Conservation (phyloP, 441 rosid genomes). For the Syzygium syzygioides region DNA sequence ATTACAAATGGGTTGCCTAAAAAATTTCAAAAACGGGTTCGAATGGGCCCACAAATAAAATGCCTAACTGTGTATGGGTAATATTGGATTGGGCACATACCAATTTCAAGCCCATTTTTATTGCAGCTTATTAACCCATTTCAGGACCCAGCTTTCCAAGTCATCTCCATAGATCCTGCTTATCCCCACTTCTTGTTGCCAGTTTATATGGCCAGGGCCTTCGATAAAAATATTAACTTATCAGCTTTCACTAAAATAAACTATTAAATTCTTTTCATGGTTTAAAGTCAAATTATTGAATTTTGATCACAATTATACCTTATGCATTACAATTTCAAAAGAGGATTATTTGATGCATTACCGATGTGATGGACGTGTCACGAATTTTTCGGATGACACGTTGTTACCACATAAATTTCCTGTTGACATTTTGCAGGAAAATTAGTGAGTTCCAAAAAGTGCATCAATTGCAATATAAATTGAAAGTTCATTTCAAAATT, state of each 20-base stretch:
- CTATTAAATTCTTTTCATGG: background rate
- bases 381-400: background rate
- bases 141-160: background rate
- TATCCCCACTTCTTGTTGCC: background rate
- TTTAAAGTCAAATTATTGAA: background rate
- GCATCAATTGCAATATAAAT: background rate
- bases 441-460: background rate
- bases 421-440: background rate
- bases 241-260: background rate
- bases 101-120: background rate
- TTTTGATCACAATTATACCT: background rate
- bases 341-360: background rate
- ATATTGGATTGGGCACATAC: background rate
- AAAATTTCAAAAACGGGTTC: background rate
- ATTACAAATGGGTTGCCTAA: background rate
- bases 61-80: background rate
- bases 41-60: background rate
- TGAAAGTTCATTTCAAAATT: background rate
- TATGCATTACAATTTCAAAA: background rate
- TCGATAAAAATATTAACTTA: background rate
- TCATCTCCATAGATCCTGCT: background rate
- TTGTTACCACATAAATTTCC: background rate
- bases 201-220: background rate
- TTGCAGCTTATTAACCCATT: background rate
- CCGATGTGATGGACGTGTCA: background rate